Base-by-base conservation (phyloP, 805 yeast genomes). In the Priceomyces melissophilus region DNA sequence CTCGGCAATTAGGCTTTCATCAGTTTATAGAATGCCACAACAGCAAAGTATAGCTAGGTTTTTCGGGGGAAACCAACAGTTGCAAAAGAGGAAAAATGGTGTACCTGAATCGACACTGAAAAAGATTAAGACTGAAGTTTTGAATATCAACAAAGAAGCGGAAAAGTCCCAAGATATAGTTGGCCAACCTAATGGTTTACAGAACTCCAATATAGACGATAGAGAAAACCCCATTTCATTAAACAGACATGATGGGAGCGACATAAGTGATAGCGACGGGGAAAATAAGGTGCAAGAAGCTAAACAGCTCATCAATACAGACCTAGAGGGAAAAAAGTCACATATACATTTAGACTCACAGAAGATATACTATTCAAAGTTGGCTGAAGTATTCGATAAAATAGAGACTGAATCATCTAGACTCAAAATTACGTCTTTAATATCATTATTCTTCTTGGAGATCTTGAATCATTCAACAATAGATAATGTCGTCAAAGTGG, bases 351-450 rank as follows among this genome's bases (percentile, higher is more conserved):
- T 41, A 28, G 28, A 44, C 7, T 29, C 44, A 10, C 30, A 43
- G 23, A 57, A 52, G 25, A 57, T 68, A 15, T 59, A 63, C 2
- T 69, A 67, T 45, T 53, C 69, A 2, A 65, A 70, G 16, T 52
- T 84, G 28, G 76, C 84, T 17, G 75, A 76, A 4, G 77, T 86
- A 3, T 91, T 91, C 64, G 88, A 85, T 45, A 70, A 76, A 41
- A 75, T 93, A 39, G 98, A 90, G 56, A 63, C 73, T 1, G 95
- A 89, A 26, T 73, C 96, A 2, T 87, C 90, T 14, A 71, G 99
- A 37, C 72, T 93, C 37, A 87, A 88, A 49, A 91, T 90, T 55
- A 78, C 86, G 14, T 81, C 86, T 32, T 67, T 78, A 41, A 82
- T 91, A 11, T 77, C 95, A 0, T 82, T 79, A 36, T 84, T 90